Base-by-base conservation (phyloP, 2,329 filamentous ascomycete genomes). In the Colletotrichum paranaense region DNA sequence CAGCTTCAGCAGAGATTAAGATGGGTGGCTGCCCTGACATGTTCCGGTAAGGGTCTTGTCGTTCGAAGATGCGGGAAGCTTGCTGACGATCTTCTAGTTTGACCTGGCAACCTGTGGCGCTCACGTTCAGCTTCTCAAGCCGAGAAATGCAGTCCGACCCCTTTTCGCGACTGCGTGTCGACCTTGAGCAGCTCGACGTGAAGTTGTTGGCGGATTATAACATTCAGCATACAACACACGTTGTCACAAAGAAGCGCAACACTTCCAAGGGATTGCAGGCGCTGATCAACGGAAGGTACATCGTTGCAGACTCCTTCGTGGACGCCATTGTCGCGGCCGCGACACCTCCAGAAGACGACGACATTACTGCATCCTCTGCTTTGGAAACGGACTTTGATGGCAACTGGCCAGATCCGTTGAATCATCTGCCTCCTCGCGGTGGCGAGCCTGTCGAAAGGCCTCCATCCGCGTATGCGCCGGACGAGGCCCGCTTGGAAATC, bases 161-260 rank as follows among this genome's bases (percentile, higher is more conserved):
- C 1, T 86, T 95, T 67, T 83, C 86, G 2, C 85, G 85, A 22
- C 88, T 95, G 30, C 90, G 90, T 74, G 84, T 89, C 38, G 88
- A 88, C 66, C 89, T 98, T 22, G 95, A 97, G 80, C 90, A 92
- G 57, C 87, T 97, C n/a, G 97, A 98, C 79, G 92, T 98, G 81
- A 98, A 98, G 81, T 92, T 95, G 16, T 85, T 93, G 16, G 87
- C 90, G 56, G 92, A 95, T 4, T 98, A 95, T 81, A 84, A 93
- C 28, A 84, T 88, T 30, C 88, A 85, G 19, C 84, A 89, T 32
- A 98, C 96, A 0, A 98, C 96, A 0, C 95, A 98, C 81, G 93
- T 97, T 12, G 91, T 98, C 42, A 92, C 94, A 8, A 94, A 92
- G 81, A 98, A 97, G 83, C 90, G 97, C 60, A 99, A 98, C 81